Conservation (phyloP, 1,284 basidiomycete species). For the Pterulicium gracile region DNA sequence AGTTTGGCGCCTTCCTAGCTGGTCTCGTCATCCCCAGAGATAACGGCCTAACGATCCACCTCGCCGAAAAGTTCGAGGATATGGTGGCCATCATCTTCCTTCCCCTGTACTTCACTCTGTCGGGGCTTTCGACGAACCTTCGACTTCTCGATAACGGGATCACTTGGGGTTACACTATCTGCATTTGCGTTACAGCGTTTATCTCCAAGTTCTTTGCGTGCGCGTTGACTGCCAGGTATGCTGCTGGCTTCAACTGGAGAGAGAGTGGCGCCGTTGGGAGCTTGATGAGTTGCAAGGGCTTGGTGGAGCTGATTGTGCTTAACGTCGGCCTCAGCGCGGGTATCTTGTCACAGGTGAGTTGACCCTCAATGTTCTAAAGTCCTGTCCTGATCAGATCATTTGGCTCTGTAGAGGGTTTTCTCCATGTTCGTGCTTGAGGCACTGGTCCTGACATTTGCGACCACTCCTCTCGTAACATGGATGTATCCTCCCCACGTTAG, state of each 20-base stretch:
- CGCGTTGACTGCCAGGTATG: constrained; percentile 49
- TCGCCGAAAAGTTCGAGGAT: constrained; percentile 81
- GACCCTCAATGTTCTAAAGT: constrained; percentile 2
- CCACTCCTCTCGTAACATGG: constrained; percentile 73
- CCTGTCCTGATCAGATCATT: constrained; percentile 4
- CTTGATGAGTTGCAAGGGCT: constrained; percentile 93
- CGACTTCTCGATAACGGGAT: constrained; percentile 75
- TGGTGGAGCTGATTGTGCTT: constrained; percentile 89
- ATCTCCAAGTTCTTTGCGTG: constrained; percentile 76
- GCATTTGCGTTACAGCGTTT: constrained; percentile 77
- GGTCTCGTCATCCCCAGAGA: constrained; percentile 91
- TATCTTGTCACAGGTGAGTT: constrained; percentile 57
- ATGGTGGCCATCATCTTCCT: constrained; percentile 75
- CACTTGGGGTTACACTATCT: constrained; percentile 85
- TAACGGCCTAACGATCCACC: constrained; percentile 69
- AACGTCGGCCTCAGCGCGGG: constrained; percentile 84
- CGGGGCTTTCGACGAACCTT: constrained; percentile 86
- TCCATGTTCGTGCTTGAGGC: constrained; percentile 93
- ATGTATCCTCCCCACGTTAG: constrained; percentile 67
- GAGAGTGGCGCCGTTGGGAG: constrained; percentile 83
- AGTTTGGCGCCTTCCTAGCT: constrained; percentile 70
- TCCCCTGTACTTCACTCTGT: constrained; percentile 84
- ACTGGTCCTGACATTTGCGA: constrained; percentile 78
- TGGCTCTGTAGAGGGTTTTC: constrained; percentile 38
- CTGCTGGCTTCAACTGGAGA: constrained; percentile 66